Evolutionary conservation across 768 basidiomycete species (phyloP).

Genomic region (Mycena floridula): DNA sequence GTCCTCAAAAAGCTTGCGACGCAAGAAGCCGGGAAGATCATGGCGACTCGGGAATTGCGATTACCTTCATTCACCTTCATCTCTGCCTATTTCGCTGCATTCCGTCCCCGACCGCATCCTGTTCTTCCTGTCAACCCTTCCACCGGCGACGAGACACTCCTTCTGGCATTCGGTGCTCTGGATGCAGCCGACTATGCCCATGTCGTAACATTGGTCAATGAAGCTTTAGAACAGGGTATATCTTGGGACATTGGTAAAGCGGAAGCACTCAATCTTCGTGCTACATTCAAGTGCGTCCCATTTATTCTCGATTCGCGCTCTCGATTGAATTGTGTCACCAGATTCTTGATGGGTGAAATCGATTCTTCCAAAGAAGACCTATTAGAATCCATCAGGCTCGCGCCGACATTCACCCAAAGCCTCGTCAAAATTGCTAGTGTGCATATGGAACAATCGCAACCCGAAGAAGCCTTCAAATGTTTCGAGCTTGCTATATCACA

Average conservation of each 20-base stretch:
- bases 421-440: constrained; percentile 97
- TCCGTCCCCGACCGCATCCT: constrained; percentile 77
- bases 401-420: constrained; percentile 73
- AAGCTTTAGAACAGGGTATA: constrained; percentile 82
- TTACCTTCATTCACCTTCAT: constrained; percentile 90
- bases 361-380: constrained; percentile 79
- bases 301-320: not conserved
- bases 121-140: constrained; percentile 67
- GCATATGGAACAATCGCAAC: constrained; percentile 91
- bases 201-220: constrained; percentile 72
- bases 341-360: constrained; percentile 86
- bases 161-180: constrained; percentile 77
- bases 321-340: constrained; percentile 18
- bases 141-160: constrained; percentile 78
- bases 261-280: constrained; percentile 87
- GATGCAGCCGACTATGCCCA: constrained; percentile 81
- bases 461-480: constrained; percentile 74
- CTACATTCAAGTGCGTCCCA: constrained; percentile 82
- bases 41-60: constrained; percentile 64
- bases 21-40: constrained; percentile 66
- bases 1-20: constrained; percentile 79
- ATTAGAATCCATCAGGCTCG: constrained; percentile 63
- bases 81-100: constrained; percentile 93
- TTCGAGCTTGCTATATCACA: constrained; percentile 86
- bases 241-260: constrained; percentile 71